These are phyloP conservation scores for Euptelea pleiosperma DNA, from an alignment of 164 flowering plant genomes.

Conservation along the genomic window DNA sequence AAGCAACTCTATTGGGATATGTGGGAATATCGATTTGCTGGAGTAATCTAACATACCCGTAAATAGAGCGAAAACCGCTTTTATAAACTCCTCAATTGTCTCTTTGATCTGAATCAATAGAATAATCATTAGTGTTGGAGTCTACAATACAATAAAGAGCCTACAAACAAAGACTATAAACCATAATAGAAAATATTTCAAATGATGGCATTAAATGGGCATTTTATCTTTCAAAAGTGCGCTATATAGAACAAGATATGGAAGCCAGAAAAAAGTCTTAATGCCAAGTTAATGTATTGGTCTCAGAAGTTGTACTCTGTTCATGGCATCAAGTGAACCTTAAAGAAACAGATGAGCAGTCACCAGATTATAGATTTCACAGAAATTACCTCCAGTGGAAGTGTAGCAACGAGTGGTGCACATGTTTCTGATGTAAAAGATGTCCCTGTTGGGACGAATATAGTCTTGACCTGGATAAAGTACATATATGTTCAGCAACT, in stretches of 20 bases:
- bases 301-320: too few relatives aligned
- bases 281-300: too few relatives aligned
- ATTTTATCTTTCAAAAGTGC: too few relatives aligned
- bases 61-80: conserved; percentile 54
- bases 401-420: conserved; percentile 87
- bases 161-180: too few relatives aligned
- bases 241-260: too few relatives aligned
- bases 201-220: too few relatives aligned
- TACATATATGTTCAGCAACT: conserved; percentile 1
- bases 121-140: neutral
- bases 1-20: neutral
- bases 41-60: conserved; percentile 39
- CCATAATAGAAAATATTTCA: too few relatives aligned
- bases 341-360: neutral
- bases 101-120: conserved; percentile 46
- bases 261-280: too few relatives aligned
- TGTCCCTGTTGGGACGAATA: conserved; percentile 65
- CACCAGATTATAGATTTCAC: neutral
- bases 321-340: too few relatives aligned
- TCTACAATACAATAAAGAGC: neutral
- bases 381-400: conserved; percentile 77
- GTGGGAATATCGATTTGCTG: neutral
- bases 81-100: conserved; percentile 65
- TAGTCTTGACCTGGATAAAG: conserved; percentile 66
- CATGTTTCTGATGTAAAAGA: conserved; percentile 59